phyloP scores from a whole-genome alignment of 106 monocot species.

The Phalaenopsis aphrodite region DNA sequence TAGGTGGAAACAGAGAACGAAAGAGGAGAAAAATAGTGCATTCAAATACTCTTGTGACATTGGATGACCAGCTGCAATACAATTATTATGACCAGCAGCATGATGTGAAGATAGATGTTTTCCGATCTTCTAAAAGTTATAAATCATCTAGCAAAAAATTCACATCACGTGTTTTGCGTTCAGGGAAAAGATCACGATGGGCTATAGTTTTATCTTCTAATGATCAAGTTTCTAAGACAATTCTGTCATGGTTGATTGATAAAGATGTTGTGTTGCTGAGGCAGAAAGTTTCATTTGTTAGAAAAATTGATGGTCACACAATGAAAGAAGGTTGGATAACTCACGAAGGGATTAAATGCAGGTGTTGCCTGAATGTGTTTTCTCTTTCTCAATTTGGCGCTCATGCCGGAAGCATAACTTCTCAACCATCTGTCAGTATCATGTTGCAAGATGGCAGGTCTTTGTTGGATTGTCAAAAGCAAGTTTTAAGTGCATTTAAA shows the following conservation, averaged over 20 bases:
- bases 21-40: background rate
- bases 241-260: slow-evolving; percentile 39
- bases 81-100: background rate
- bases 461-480: slow-evolving; percentile 15
- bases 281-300: slow-evolving; percentile 33
- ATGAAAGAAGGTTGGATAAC: slow-evolving; percentile 32
- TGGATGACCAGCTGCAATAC: background rate
- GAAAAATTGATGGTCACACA: slow-evolving; percentile 15
- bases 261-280: slow-evolving; percentile 32
- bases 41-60: background rate
- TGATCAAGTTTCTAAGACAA: slow-evolving; percentile 14
- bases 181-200: slow-evolving; percentile 18
- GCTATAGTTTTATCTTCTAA: background rate
- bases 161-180: background rate
- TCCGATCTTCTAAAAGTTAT: background rate
- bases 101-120: background rate
- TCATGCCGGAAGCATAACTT: slow-evolving; percentile 33
- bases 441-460: slow-evolving; percentile 41
- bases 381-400: slow-evolving; percentile 26
- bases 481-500: slow-evolving; percentile 10
- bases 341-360: slow-evolving; percentile 42
- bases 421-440: slow-evolving; percentile 29
- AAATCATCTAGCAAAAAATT: background rate
- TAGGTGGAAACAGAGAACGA: background rate
- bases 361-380: slow-evolving; percentile 34